Evolutionary conservation across 2,329 filamentous ascomycete species (phyloP).

Genomic region (Scorias spongiosa): DNA sequence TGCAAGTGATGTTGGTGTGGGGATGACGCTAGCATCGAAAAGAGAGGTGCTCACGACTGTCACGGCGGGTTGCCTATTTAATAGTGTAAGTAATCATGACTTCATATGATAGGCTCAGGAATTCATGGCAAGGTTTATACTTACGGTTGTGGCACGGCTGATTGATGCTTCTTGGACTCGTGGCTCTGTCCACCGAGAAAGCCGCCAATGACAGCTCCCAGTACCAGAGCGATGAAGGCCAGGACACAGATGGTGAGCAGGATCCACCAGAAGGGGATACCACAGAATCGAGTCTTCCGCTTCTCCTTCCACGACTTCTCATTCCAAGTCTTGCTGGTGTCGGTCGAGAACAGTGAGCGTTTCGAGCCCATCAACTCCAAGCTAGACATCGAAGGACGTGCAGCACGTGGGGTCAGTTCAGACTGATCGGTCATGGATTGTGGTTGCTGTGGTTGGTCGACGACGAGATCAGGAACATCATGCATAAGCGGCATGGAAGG

Average conservation of each 20-base stretch:
- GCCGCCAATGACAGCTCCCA: constrained; percentile 21
- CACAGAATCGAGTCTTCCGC: constrained; percentile 20
- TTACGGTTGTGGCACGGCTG: not conserved
- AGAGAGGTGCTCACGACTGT: constrained; percentile 9
- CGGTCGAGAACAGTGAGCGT: not conserved
- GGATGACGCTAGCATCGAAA: constrained; percentile 26
- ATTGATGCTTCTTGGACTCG: constrained; percentile 7
- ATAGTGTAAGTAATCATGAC: not conserved
- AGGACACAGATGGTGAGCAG: constrained; percentile 14
- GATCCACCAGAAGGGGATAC: constrained; percentile 22
- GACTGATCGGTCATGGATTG: constrained; percentile 23
- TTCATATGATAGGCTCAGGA: not conserved
- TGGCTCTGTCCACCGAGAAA: constrained; percentile 14
- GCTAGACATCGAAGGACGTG: constrained; percentile 3
- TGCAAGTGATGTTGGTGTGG: constrained; percentile 35
- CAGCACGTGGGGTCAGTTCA: constrained; percentile 5
- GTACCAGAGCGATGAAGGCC: constrained; percentile 17
- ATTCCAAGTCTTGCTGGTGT: constrained; percentile 17
- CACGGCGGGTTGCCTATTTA: constrained; percentile 2
- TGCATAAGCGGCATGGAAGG: constrained; percentile 21
- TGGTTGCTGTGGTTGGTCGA: constrained; percentile 9
- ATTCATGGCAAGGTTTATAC: too few relatives aligned
- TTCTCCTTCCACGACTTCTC: constrained; percentile 25
- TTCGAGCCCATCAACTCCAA: constrained; percentile 2
- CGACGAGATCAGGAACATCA: constrained; percentile 14